Evolutionary conservation across 768 basidiomycete species (phyloP).

Genomic region (Podaxis sp.): DNA sequence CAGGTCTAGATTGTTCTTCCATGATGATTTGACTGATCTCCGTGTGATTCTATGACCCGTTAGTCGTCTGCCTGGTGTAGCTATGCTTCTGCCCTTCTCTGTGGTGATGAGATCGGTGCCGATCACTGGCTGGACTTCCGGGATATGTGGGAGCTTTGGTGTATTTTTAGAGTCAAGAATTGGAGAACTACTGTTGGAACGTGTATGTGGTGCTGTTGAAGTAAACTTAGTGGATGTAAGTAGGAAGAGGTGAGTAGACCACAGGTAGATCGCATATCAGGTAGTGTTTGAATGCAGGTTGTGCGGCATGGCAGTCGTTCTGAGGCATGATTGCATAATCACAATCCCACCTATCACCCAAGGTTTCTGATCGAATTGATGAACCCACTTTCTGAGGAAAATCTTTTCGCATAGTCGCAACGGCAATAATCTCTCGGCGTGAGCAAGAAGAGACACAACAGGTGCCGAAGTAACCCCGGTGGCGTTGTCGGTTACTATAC

Average conservation of each 20-base stretch:
- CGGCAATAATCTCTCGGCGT: too few relatives aligned
- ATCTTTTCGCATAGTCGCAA: too few relatives aligned
- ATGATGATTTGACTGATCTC: not conserved
- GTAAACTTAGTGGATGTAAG: not conserved
- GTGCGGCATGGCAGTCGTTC: too few relatives aligned
- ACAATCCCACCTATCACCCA: too few relatives aligned
- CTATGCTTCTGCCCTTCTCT: not conserved
- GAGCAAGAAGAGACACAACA: too few relatives aligned
- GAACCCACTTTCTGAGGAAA: too few relatives aligned
- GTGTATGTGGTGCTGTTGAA: not conserved
- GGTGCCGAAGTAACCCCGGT: not conserved
- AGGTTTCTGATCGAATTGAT: too few relatives aligned
- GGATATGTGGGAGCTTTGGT: not conserved
- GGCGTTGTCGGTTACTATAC: not conserved
- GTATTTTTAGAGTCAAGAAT: not conserved
- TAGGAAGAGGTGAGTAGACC: not conserved
- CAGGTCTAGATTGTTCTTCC: not conserved
- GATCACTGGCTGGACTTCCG: conserved; percentile 8
- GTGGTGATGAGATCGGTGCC: not conserved
- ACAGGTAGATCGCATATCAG: not conserved
- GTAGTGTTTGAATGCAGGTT: not conserved
- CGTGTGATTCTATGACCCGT: not conserved
- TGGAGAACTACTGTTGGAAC: not conserved
- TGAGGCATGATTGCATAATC: too few relatives aligned
- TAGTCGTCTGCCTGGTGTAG: not conserved